Conservation (phyloP, 192 early-diverging fungal species). For the Dispira parvispora region DNA sequence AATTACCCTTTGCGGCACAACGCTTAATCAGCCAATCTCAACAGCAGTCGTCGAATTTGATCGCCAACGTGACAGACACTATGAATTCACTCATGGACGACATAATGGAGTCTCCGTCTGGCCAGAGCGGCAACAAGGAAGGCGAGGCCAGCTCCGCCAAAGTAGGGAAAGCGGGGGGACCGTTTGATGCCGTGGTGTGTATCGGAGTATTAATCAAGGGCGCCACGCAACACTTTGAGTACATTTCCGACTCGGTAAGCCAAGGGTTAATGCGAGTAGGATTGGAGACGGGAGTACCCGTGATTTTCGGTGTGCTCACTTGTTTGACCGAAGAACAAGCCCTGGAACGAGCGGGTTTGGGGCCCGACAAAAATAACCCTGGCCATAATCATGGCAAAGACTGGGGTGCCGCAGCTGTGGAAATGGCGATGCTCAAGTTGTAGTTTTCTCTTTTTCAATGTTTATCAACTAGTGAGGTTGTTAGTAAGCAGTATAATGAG, state of each 20-base stretch:
- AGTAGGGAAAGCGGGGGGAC: constrained; percentile 16
- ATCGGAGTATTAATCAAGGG: constrained; percentile 99
- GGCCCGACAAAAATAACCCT: constrained; percentile 24
- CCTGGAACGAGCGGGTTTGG: constrained; percentile 55
- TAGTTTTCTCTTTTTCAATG: constrained; percentile 6
- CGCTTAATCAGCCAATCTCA: constrained; percentile 52
- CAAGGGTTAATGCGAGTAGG: constrained; percentile 95
- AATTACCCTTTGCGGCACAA: constrained; percentile 82
- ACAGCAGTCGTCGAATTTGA: constrained; percentile 33
- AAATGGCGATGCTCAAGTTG: constrained; percentile 66
- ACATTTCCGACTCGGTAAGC: constrained; percentile 87
- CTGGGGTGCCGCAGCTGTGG: constrained; percentile 91
- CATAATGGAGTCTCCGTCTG: constrained; percentile 9
- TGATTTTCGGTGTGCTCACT: constrained; percentile 92
- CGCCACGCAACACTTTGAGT: constrained; percentile 97
- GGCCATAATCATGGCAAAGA: constrained; percentile 94
- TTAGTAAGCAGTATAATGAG: too few relatives aligned
- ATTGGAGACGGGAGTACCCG: constrained; percentile 69
- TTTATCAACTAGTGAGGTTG: too few relatives aligned
- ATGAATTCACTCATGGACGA: constrained; percentile 24
- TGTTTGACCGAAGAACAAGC: constrained; percentile 92
- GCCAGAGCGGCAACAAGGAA: constrained; percentile 11
- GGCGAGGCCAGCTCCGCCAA: constrained; percentile 6
- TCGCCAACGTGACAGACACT: constrained; percentile 29
- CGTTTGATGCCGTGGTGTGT: constrained; percentile 81